phyloP scores from a whole-genome alignment of 208 protist genomes.

The Trypanosoma platydactyli region DNA sequence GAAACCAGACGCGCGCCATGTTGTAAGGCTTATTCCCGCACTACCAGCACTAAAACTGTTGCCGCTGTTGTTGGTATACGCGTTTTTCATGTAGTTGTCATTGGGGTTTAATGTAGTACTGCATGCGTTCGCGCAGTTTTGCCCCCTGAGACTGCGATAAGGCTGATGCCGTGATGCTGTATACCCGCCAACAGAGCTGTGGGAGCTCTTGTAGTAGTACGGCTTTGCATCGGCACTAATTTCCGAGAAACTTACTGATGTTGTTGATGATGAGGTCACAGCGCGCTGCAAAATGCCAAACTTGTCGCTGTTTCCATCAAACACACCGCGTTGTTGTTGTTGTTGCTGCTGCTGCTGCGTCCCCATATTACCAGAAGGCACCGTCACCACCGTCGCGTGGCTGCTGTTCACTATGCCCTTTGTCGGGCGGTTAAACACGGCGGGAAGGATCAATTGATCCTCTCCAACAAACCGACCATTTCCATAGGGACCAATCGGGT shows the following conservation, averaged over 20 bases:
- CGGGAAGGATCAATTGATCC: not conserved
- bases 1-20: not conserved
- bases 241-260: constrained; percentile 25
- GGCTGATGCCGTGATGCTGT: not conserved
- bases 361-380: not conserved
- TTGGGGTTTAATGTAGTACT: too few species aligned
- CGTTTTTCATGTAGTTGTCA: not conserved
- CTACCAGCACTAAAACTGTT: constrained; percentile 1
- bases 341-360: constrained; percentile 4
- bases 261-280: not conserved
- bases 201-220: constrained; percentile 55
- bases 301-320: not conserved
- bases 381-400: not conserved
- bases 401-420: not conserved
- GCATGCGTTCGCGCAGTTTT: not conserved
- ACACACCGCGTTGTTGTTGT: constrained; percentile 3
- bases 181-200: not conserved
- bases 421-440: not conserved
- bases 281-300: constrained; percentile 24
- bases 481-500: too few species aligned
- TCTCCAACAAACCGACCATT: too few species aligned
- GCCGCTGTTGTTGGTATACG: too few species aligned
- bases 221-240: constrained; percentile 70
- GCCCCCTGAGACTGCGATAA: not conserved
- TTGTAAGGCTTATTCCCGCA: not conserved